Conservation (phyloP, 768 basidiomycete genomes). For the Cystofilobasidium ferigula region DNA sequence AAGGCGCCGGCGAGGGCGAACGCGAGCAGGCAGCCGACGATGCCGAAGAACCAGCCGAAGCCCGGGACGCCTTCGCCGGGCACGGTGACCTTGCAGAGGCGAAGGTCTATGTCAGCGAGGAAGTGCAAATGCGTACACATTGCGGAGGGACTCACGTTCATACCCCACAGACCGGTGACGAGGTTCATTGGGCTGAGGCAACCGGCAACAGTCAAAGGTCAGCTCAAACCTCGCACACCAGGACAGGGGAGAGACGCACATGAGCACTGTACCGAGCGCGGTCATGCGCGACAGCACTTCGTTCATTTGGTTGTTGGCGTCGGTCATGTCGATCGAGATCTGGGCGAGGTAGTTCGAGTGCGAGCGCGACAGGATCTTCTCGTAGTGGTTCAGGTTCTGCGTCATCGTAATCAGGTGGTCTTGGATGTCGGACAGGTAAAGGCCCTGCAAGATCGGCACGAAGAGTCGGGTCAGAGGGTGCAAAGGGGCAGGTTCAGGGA, state of each 20-base stretch:
- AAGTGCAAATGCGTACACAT: not conserved
- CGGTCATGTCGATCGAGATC: slow-evolving; percentile 98
- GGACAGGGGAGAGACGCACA: slow-evolving; percentile 44
- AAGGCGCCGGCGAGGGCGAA: slow-evolving; percentile 62
- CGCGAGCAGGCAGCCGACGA: slow-evolving; percentile 64
- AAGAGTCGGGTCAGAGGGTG: not conserved
- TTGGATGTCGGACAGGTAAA: slow-evolving; percentile 92
- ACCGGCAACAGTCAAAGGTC: not conserved
- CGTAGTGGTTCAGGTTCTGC: slow-evolving; percentile 90
- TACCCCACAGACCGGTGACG: slow-evolving; percentile 91
- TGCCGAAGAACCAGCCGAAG: slow-evolving; percentile 57
- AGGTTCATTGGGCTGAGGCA: slow-evolving; percentile 49
- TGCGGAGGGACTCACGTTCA: slow-evolving; percentile 41
- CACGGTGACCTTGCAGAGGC: slow-evolving; percentile 66
- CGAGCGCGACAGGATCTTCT: slow-evolving; percentile 95
- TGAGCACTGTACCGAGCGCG: slow-evolving; percentile 78
- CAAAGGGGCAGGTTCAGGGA: not conserved
- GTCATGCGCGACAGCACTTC: slow-evolving; percentile 64
- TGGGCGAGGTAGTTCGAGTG: slow-evolving; percentile 99
- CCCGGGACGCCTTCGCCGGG: slow-evolving; percentile 58
- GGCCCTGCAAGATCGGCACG: slow-evolving; percentile 49
- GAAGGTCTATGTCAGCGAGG: not conserved
- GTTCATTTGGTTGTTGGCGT: slow-evolving; percentile 98
- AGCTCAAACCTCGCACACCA: not conserved
- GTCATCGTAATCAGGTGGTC: slow-evolving; percentile 99